A percentile compares a stretch with the other conserved stretches of the same genome.
Evolutionary conservation across 768 basidiomycete genomes (phyloP).

Genomic region (Lenzites betulinus): DNA sequence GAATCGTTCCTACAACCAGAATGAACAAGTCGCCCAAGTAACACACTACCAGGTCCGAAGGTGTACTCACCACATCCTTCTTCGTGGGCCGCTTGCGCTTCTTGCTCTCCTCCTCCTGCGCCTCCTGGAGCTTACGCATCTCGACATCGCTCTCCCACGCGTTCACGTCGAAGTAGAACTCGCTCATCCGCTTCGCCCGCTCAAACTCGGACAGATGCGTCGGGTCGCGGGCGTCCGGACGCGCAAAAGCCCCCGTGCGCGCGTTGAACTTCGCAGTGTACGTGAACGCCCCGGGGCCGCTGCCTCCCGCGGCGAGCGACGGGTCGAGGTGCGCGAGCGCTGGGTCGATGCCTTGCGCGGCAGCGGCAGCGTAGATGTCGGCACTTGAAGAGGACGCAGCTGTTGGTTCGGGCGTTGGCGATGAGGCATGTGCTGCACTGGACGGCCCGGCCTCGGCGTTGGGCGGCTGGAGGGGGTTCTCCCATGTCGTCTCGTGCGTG

Average conservation of each 20-base stretch:
- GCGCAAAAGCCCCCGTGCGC: conserved; percentile 76
- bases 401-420: conserved; percentile 20
- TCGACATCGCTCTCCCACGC: conserved; percentile 77
- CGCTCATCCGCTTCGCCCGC: conserved; percentile 82
- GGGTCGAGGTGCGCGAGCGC: conserved; percentile 81
- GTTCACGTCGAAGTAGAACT: conserved; percentile 84
- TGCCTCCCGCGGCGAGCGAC: conserved; percentile 46
- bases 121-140: conserved; percentile 40
- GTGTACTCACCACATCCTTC: conserved; percentile 75
- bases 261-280: conserved; percentile 78
- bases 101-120: conserved; percentile 57
- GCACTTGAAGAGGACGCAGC: conserved; percentile 34
- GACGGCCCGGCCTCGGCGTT: conserved; percentile 32
- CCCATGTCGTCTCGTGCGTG: conserved; percentile 84
- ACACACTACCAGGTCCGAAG: no score
- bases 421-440: conserved; percentile 26
- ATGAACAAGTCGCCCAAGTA: conserved; percentile 18
- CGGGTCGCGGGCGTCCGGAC: conserved; percentile 68
- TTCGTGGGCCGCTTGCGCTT: conserved; percentile 80
- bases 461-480: conserved; percentile 61
- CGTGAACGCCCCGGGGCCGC: conserved; percentile 38
- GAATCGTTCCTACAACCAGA: conserved; percentile 64
- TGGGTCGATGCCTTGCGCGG: conserved; percentile 83
- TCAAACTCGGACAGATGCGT: conserved; percentile 79
- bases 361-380: conserved; percentile 67